Evolutionary conservation across 2,329 filamentous ascomycete species (phyloP).

Genomic region (Lachnellula hyalina): DNA sequence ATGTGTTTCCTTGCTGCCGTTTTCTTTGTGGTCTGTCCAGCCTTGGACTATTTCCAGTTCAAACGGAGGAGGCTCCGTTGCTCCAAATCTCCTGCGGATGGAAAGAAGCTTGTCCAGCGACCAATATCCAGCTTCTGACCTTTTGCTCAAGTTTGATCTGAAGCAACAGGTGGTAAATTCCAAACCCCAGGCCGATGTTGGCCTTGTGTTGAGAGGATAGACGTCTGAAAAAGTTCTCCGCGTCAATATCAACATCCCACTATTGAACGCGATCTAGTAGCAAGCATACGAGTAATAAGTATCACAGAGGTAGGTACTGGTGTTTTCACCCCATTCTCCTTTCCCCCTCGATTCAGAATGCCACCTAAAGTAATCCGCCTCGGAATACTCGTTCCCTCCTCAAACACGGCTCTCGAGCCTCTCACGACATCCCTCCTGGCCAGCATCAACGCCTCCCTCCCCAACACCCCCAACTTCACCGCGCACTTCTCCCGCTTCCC

Average conservation of each 20-base stretch:
- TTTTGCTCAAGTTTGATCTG: too few relatives aligned
- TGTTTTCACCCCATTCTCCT: not conserved
- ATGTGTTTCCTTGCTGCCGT: too few relatives aligned
- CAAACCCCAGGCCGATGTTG: too few relatives aligned
- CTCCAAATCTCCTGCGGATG: not conserved
- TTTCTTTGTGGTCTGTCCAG: too few relatives aligned
- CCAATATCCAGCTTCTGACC: too few relatives aligned
- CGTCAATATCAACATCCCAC: not conserved
- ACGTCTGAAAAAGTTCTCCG: not conserved
- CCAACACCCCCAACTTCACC: conserved; percentile 31
- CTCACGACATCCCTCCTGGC: conserved; percentile 35
- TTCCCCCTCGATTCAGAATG: not conserved
- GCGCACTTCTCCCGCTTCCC: conserved; percentile 40
- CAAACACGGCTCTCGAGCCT: conserved; percentile 41
- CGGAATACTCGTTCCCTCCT: conserved; percentile 40
- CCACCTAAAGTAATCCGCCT: conserved; percentile 21
- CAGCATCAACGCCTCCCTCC: conserved; percentile 22
- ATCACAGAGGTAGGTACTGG: not conserved
- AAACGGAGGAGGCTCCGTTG: not conserved
- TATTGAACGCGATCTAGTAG: not conserved
- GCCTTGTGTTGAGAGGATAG: not conserved
- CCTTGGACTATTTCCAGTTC: not conserved
- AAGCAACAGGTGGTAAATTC: too few relatives aligned
- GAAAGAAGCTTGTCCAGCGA: not conserved
- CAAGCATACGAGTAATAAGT: not conserved